phyloP scores from a whole-genome alignment of 169 alveolate species.

The Theileria parva region DNA sequence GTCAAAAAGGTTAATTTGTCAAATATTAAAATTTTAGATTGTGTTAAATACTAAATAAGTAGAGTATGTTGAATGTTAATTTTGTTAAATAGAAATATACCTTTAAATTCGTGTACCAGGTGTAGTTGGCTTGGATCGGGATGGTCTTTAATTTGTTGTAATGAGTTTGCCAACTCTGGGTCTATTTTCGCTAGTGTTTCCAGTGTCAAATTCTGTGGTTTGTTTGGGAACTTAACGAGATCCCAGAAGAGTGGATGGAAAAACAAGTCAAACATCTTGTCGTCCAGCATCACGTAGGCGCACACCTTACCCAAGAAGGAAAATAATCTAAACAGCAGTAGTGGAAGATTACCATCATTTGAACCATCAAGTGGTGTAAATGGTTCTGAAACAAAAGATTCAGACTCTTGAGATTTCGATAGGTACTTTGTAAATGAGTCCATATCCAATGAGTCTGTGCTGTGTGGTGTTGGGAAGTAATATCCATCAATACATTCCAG shows the following conservation, averaged over 20 bases:
- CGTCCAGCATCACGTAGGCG: conserved; percentile 70
- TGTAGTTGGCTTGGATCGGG: conserved; percentile 1
- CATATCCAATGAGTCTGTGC: neutral
- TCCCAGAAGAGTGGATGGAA: conserved; percentile 76
- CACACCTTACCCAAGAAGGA: conserved; percentile 72
- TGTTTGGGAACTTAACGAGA: conserved; percentile 57
- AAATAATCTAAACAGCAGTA: conserved; percentile 49
- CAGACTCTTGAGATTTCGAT: neutral
- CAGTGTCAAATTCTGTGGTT: conserved; percentile 60
- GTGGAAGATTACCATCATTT: neutral
- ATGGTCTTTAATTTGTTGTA: neutral
- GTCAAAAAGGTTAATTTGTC: too few relatives aligned
- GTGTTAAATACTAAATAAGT: neutral
- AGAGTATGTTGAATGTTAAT: too few relatives aligned
- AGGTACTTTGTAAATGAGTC: neutral
- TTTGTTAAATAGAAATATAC: too few relatives aligned
- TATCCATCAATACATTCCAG: neutral
- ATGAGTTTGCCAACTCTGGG: conserved; percentile 25
- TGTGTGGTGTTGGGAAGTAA: conserved; percentile 14
- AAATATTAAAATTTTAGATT: too few relatives aligned
- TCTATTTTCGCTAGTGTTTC: conserved; percentile 28
- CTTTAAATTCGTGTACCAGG: conserved; percentile 2
- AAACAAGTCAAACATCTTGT: conserved; percentile 51
- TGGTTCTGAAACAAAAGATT: neutral
- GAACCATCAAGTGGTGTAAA: neutral